Evolutionary conservation across 1,139 yeast species (phyloP), one percentile per base, ranked within the genome.

Genomic region (Pneumocystis wakefieldiae): DNA sequence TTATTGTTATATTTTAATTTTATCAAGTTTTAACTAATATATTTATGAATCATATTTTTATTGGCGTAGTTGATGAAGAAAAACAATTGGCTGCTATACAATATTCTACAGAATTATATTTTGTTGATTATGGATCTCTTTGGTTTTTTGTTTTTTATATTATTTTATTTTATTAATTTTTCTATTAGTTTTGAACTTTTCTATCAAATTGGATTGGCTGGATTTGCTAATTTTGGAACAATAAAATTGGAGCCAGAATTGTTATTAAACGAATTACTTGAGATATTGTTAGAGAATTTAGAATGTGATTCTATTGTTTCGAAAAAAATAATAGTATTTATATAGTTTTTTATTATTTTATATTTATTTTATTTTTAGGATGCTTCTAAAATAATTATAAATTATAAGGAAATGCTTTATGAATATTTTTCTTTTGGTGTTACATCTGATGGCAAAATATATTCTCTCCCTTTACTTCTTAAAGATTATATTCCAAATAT

Each of bases 151-250:
- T 12, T 8, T 14, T n/a, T 57, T 36, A 12, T 8, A 15, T 53
- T 28, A 6, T 24, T 60, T 24, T 24, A 55, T 63, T 62, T 19
- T 60, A 59, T 35, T 17, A 15, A n/a, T 8, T 15, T 24, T 14
- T 38, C 12, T 19, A 32, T 24, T 41, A 63, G 85, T 39, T 75
- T 76, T 66, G 91, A 87, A 67, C 77, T 89, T 64, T 90, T 86
- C 71, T 92, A 90, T 71, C 97, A 94, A 70, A 75, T 86, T 8
- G 89, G 86, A 0, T 74, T 92, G 19, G 76, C 85, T 1, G 91
- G 88, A 66, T 90, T 94, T 74, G 82, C 86, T 61, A 91, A 90
- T 70, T 91, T 83, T 74, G 98, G 98, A 0, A 77, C 76, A 28
- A 78, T 86, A 4, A 74, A 74, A 29, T 73, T 64, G 71, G 76